Percentiles rank a stretch among this genome's conserved stretches.
Evolutionary conservation across 2,329 filamentous ascomycete genomes (phyloP).

Genomic region (Neofusicoccum cordaticola): DNA sequence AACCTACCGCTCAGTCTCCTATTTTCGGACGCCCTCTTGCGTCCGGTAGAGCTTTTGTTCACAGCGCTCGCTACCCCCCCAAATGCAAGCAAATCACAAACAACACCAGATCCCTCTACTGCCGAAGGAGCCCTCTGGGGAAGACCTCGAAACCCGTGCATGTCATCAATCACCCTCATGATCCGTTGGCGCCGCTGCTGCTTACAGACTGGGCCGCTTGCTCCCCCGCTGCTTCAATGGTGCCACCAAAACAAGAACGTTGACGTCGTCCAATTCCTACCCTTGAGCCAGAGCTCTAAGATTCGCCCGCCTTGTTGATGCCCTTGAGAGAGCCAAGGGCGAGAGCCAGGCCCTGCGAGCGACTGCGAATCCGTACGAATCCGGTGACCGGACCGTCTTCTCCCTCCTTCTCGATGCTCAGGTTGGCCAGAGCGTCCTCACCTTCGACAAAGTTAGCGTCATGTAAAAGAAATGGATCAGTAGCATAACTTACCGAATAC

Average conservation of each 20-base stretch:
- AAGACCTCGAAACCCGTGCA: slow-evolving; percentile 10
- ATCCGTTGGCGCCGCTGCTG: slow-evolving; percentile 1
- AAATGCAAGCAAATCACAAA: slow-evolving; percentile 6
- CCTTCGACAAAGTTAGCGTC: slow-evolving; percentile 54
- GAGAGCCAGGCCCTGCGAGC: slow-evolving; percentile 89
- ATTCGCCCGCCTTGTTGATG: slow-evolving; percentile 57
- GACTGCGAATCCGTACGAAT: slow-evolving; percentile 95
- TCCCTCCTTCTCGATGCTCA: slow-evolving; percentile 97
- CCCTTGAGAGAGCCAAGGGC: slow-evolving; percentile 94
- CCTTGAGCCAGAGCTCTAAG: not conserved
- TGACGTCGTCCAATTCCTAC: not conserved
- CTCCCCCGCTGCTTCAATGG: not conserved
- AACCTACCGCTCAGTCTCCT: not conserved
- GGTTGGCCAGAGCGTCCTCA: slow-evolving; percentile 94
- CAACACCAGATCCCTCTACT: slow-evolving; percentile 13
- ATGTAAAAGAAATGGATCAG: not conserved
- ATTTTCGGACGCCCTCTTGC: not conserved
- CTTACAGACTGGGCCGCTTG: not conserved
- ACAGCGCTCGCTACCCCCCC: not conserved
- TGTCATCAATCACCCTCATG: slow-evolving; percentile 15
- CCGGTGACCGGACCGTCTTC: slow-evolving; percentile 93
- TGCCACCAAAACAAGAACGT: slow-evolving; percentile 21
- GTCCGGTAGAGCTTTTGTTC: slow-evolving; percentile 5
- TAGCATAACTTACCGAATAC: slow-evolving; percentile 80
- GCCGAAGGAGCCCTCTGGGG: not conserved